phyloP scores from a whole-genome alignment of 208 protist species.

The Histomonas meleagridis region DNA sequence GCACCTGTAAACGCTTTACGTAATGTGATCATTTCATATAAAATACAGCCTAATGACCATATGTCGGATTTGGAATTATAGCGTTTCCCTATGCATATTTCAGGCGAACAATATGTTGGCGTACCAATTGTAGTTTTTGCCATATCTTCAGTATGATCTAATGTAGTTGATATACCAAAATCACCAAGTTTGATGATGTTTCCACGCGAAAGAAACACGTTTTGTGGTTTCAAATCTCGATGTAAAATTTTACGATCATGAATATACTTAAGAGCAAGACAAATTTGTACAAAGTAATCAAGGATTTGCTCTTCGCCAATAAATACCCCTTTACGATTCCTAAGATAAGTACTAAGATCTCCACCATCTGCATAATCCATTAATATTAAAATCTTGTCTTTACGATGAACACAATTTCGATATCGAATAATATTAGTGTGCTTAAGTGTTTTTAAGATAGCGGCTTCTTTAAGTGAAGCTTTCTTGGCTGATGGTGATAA shows the following conservation, averaged over 20 bases:
- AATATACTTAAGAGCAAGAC: slow-evolving; percentile 54
- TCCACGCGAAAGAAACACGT: slow-evolving; percentile 36
- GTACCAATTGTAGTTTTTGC: slow-evolving; percentile 35
- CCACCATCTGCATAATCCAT: slow-evolving; percentile 44
- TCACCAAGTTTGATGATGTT: slow-evolving; percentile 41
- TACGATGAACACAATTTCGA: not conserved
- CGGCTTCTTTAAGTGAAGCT: not conserved
- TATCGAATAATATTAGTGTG: slow-evolving; percentile 32
- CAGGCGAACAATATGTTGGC: slow-evolving; percentile 35
- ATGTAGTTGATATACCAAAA: slow-evolving; percentile 37
- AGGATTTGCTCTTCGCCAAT: slow-evolving; percentile 30
- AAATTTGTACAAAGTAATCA: slow-evolving; percentile 48
- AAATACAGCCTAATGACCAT: slow-evolving; percentile 30
- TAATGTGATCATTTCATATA: not conserved
- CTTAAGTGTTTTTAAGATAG: not conserved
- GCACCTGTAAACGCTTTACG: not conserved
- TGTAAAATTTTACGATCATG: slow-evolving; percentile 60
- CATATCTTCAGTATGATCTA: not conserved
- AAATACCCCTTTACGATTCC: too few species aligned
- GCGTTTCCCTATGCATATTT: slow-evolving; percentile 36
- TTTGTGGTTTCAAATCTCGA: slow-evolving; percentile 51
- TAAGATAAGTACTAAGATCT: not conserved
- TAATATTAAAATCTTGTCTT: not conserved
- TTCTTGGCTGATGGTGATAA: not conserved
- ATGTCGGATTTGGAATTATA: slow-evolving; percentile 36